Percentiles rank a stretch among this genome's conserved stretches.
These are phyloP conservation scores for Moniliophthora roreri DNA, from an alignment of 1,284 basidiomycete genomes.

Conservation along the genomic window DNA sequence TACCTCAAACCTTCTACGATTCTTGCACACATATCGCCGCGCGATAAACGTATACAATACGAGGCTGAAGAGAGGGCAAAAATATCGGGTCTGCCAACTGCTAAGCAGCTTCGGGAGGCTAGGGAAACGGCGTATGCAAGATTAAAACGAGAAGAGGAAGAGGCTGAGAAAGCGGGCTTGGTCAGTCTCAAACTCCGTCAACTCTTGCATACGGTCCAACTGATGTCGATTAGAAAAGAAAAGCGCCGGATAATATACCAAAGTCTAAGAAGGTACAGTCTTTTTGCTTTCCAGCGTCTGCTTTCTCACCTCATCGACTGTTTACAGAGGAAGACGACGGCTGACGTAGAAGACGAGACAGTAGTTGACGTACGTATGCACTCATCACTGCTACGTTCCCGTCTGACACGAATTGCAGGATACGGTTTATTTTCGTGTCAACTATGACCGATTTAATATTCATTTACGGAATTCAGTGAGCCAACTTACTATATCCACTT, in stretches of 20 bases:
- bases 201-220: not conserved
- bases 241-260: slow-evolving; percentile 44
- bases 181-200: slow-evolving; percentile 42
- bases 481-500: slow-evolving; percentile 11
- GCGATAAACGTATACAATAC: slow-evolving; percentile 74
- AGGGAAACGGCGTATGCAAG: slow-evolving; percentile 63
- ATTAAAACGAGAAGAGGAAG: slow-evolving; percentile 68
- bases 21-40: slow-evolving; percentile 71
- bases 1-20: slow-evolving; percentile 76
- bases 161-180: slow-evolving; percentile 68
- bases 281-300: no score
- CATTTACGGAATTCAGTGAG: slow-evolving; percentile 85
- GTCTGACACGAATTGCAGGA: slow-evolving; percentile 44
- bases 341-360: slow-evolving; percentile 54
- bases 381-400: not conserved
- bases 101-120: slow-evolving; percentile 70
- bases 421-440: slow-evolving; percentile 77
- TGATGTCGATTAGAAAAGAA: slow-evolving; percentile 32
- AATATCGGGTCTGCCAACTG: slow-evolving; percentile 70
- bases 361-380: slow-evolving; percentile 60
- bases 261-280: slow-evolving; percentile 39
- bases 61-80: slow-evolving; percentile 73
- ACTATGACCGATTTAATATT: slow-evolving; percentile 87
- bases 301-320: not conserved
- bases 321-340: slow-evolving; percentile 50